Conservation (phyloP, 352 stramenopile genomes). For the Globisporangium yorkense region DNA sequence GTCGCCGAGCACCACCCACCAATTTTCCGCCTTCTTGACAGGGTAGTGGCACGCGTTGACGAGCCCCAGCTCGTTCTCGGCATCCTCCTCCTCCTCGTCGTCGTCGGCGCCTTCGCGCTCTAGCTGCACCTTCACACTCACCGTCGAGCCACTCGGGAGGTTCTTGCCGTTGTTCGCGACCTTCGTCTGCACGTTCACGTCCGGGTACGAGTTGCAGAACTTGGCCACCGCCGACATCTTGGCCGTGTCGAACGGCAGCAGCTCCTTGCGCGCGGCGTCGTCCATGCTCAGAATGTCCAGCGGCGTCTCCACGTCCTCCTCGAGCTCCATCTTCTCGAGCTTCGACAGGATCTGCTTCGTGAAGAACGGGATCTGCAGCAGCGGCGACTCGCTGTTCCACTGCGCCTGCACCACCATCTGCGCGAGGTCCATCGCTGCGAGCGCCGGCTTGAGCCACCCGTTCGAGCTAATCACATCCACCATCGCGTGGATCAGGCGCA, state of each 20-base stretch:
- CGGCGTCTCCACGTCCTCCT: conserved; percentile 73
- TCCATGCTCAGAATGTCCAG: conserved; percentile 91
- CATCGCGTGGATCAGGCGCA: conserved; percentile 96
- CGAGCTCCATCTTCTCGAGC: conserved; percentile 47
- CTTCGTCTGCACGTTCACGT: conserved; percentile 94
- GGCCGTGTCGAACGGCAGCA: conserved; percentile 84
- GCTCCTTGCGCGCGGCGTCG: conserved; percentile 86
- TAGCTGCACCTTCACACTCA: conserved; percentile 83
- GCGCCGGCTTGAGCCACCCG: conserved; percentile 96
- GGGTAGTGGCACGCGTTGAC: conserved; percentile 77
- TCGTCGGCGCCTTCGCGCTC: conserved; percentile 95
- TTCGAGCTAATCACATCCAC: conserved; percentile 99
- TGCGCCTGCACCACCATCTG: conserved; percentile 99
- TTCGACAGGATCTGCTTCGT: conserved; percentile 82
- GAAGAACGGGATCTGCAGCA: conserved; percentile 97
- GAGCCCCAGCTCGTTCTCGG: conserved; percentile 45
- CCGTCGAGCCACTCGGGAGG: conserved; percentile 85
- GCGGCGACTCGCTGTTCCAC: conserved; percentile 96
- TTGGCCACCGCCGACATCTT: conserved; percentile 97
- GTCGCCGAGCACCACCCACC: conserved; percentile 98
- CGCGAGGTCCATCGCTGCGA: conserved; percentile 98
- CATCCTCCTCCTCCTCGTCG: conserved; percentile 79
- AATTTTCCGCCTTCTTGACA: conserved; percentile 95
- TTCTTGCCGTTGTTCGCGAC: conserved; percentile 90
- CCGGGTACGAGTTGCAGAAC: conserved; percentile 99